Evolutionary conservation across 805 yeast species (phyloP), one percentile per base, ranked within the genome.

Genomic region (Ogataea saltuana): DNA sequence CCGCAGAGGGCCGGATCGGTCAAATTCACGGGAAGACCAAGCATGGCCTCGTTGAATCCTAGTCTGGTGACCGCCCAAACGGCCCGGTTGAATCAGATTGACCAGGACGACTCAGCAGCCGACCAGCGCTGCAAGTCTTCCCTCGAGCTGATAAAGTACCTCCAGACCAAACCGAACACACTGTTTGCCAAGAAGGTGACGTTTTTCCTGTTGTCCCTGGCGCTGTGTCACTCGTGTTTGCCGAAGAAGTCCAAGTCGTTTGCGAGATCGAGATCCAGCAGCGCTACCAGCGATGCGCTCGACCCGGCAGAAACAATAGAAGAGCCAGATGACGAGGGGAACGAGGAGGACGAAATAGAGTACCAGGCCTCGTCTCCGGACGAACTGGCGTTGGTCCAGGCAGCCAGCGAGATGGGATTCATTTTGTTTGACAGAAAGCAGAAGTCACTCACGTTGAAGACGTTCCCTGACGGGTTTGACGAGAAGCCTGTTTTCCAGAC

Each of bases 361-460:
- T 93, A 93, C 56, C 97, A 91, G 60, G 88, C 98, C 0, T 81
- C 98, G 0, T 90, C 97, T 0, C 99, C 99, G 0, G 99, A 93
- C 65, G 99, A 93, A 61, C 66, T 90, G 38, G 99, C 99, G 0
- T 68, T 93, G 22, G 91, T 93, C 3, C 80, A 84, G 34, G 99
- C 98, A 1, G 99, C 99, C 0, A 75, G 96, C 53, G 99, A 93
- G 59, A 73, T 93, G 72, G 99, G 99, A 0, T 93, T 73, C 61
- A 81, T 90, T n/a, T 85, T 90, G 6, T 74, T 70, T 44, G 88
- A 87, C 45, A 78, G 85, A 42, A 78, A 78, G 46, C 79, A 78
- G 34, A 76, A 75, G 45, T 62, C 67, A 1, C 61, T 93, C 34
- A 76, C 83, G 0, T 66, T 93, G 17, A 82, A 90, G 53, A 78